Base-by-base conservation (phyloP, 2,329 filamentous ascomycete species). In the Ploettnerulaceae sp. region DNA sequence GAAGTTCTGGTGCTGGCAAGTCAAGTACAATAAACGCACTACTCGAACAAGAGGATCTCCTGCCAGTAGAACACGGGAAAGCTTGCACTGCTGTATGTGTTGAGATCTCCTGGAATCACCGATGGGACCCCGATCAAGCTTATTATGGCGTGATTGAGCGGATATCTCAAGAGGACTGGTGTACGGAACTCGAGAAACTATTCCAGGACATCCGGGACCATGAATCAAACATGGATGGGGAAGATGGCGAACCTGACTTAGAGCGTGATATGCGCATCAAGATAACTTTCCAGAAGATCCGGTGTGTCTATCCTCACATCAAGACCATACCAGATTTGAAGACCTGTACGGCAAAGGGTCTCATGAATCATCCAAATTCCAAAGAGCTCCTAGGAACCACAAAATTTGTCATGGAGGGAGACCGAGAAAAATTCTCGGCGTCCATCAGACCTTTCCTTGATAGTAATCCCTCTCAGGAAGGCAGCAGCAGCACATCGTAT, bases 11-110 rank as follows among this genome's bases (percentile, higher is more conserved):
- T 33, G 77, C 77, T 11, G 81, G 81, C 6, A 84, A 84, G 60
- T 81, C 78, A 0, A 82, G 79, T 0, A 61, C 84, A 5, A 67
- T 84, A 3, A 78, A 84, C 56, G 77, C 81, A 1, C 65, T 84
- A 6, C 36, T 58, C 5, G 43, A 28, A 1, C 21, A 39, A 9
- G 15, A 38, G 18, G 25, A 51, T 8, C 29, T 58, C 1, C 26
- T 57, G 1, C 57, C 55, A 1, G 33, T 36, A 7, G 24, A 36
- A 4, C 21, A 44, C 9, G 42, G 39, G 5, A 26, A n/a, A 12
- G 55, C 57, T 15, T 52, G 53, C 24, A 59, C 58, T 0, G 49
- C 57, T 1, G 49, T 51, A 8, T 33, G 43, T 5, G 48, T 53
- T 5, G 54, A 58, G 17, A 35, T 60, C 4, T 47, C 50, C 3